These are phyloP conservation scores for Sporothrix brasiliensis DNA, from an alignment of 2,329 filamentous ascomycete species.

Conservation along the genomic window DNA sequence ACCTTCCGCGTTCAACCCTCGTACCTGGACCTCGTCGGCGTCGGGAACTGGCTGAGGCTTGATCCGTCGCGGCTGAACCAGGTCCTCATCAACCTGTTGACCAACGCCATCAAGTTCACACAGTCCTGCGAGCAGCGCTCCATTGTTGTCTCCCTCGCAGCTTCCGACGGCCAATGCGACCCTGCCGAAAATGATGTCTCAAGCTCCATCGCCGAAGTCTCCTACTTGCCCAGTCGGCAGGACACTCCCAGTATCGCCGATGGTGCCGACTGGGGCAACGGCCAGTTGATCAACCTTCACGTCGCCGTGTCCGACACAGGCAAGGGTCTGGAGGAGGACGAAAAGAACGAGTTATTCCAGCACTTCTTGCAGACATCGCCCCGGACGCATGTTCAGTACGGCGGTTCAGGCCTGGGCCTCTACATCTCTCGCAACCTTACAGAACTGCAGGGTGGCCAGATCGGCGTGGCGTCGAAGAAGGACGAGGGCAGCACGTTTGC, in stretches of 20 bases:
- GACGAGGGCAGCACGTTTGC: constrained; percentile 74
- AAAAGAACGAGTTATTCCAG: constrained; percentile 74
- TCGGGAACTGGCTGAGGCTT: constrained; percentile 69
- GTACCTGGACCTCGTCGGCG: constrained; percentile 60
- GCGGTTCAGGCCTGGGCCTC: constrained; percentile 73
- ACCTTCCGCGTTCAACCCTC: constrained; percentile 69
- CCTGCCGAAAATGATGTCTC: constrained; percentile 20
- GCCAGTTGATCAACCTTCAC: constrained; percentile 71
- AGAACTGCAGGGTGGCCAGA: constrained; percentile 76
- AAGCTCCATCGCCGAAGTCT: constrained; percentile 45
- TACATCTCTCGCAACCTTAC: constrained; percentile 78
- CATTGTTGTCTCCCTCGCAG: constrained; percentile 68
- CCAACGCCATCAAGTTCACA: constrained; percentile 67
- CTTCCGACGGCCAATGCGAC: constrained; percentile 49
- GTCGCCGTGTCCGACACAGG: constrained; percentile 74
- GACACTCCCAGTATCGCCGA: constrained; percentile 39
- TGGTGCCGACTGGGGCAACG: constrained; percentile 68
- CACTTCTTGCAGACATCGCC: constrained; percentile 78
- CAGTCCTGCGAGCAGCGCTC: constrained; percentile 60
- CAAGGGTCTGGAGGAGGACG: constrained; percentile 67
- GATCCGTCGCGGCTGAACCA: constrained; percentile 75
- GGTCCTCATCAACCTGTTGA: constrained; percentile 75
- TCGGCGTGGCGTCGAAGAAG: constrained; percentile 68
- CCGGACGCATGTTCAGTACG: constrained; percentile 75
- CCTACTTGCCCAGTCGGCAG: constrained; percentile 53